Evolutionary conservation across 441 rosid species (phyloP), one percentile per base, ranked within the genome.

Genomic region (Gossypium schwendimanii): DNA sequence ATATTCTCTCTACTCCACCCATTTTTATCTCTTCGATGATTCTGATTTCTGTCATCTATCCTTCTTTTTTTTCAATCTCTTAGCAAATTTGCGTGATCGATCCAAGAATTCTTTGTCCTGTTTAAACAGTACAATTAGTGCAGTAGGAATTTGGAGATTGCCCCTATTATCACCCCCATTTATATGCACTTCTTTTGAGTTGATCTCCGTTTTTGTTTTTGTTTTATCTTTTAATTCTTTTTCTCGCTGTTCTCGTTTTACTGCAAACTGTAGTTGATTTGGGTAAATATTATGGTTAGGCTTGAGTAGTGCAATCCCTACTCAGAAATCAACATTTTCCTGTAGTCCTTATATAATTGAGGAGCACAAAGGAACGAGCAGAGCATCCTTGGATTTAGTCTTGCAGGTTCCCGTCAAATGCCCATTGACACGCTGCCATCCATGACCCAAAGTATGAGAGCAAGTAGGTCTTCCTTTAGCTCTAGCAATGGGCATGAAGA

Each of bases 391-490:
- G 54, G 54, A 5, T 71, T 24, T 45, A n/a, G 15, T 71, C 15
- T 63, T 50, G 70, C 75, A 2, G 69, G 44, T 60, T 74, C 31
- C 47, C 14, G 70, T 76, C 72, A 76, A 61, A 80, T 82, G 86
- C 77, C 81, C 65, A 73, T 78, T 72, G 84, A 80, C 39, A 52
- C 73, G 62, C 80, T 72, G 69, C 57, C 79, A 36, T 69, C 75
- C 6, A 80, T 81, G 88, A 87, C 87, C 2, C 87, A 84, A 60
- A 87, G 89, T 76, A 73, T 81, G 69, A 82, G 87, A 83, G 60
- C 85, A 54, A 81, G 78, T 71, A 73, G 81, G 78, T 78, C 92
- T 77, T 87, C 92, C 21, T 86, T 85, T 54, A 68, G 82, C 82
- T 83, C 89, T 12, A 72, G 72, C 74, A 77, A 71, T 77, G 88